Conservation (phyloP, 805 yeast species). For the Alloascoidea africana region DNA sequence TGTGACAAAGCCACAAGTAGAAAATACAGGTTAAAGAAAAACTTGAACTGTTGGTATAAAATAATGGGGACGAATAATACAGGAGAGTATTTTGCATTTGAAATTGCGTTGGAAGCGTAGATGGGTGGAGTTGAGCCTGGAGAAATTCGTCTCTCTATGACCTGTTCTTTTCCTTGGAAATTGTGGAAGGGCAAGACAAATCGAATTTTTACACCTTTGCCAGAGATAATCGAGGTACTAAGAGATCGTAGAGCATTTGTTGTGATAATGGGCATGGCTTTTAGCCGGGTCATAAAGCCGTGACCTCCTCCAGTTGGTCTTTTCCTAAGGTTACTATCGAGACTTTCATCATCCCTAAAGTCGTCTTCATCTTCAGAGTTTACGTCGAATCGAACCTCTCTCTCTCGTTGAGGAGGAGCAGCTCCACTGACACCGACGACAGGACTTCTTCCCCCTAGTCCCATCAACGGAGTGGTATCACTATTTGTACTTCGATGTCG, state of each 20-base stretch:
- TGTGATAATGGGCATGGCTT: neutral
- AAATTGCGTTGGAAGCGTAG: slow-evolving; percentile 60
- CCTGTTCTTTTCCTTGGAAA: neutral
- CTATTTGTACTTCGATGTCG: slow-evolving; percentile 1
- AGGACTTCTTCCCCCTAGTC: neutral
- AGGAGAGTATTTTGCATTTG: slow-evolving; percentile 90
- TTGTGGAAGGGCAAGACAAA: too few species aligned
- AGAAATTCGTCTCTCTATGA: neutral
- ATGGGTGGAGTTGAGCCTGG: slow-evolving; percentile 8
- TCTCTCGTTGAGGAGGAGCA: too few species aligned
- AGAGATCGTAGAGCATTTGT: neutral
- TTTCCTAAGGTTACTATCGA: too few species aligned
- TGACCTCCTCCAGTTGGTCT: neutral
- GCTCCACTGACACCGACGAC: too few species aligned
- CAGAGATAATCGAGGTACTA: neutral
- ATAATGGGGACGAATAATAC: slow-evolving; percentile 78
- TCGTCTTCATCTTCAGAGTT: neutral
- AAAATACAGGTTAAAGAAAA: slow-evolving; percentile 88
- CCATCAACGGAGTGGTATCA: slow-evolving; percentile 1
- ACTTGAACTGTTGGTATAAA: slow-evolving; percentile 90
- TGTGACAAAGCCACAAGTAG: slow-evolving; percentile 89
- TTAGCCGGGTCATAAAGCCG: neutral
- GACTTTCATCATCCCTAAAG: neutral
- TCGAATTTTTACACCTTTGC: too few species aligned
- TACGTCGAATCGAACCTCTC: too few species aligned